These are phyloP conservation scores for Didymellaceae sp. DNA, from an alignment of 2,329 filamentous ascomycete genomes.

Conservation along the genomic window DNA sequence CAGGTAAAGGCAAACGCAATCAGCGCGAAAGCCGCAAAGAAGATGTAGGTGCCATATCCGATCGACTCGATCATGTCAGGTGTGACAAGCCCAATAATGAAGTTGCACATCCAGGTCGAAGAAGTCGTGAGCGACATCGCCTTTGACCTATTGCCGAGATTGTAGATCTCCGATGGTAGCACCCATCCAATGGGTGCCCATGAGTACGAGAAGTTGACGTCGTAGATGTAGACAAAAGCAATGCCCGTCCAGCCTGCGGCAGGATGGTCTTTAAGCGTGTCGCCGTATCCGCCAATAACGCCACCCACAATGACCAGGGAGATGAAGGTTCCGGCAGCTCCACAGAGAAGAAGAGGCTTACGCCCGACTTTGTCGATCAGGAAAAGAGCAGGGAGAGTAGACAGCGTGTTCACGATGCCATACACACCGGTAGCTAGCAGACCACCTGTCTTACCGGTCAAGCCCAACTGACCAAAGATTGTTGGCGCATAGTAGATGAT, in stretches of 20 bases:
- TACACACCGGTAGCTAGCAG: constrained; percentile 75
- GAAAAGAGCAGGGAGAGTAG: constrained; percentile 69
- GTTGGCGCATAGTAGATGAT: constrained; percentile 74
- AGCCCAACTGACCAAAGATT: constrained; percentile 77
- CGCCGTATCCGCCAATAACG: constrained; percentile 68
- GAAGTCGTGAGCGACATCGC: constrained; percentile 71
- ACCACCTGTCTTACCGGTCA: constrained; percentile 68
- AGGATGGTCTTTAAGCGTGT: constrained; percentile 62
- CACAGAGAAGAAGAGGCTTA: constrained; percentile 66
- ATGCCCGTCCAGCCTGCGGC: constrained; percentile 74
- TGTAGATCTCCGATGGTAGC: constrained; percentile 76
- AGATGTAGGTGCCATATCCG: constrained; percentile 56
- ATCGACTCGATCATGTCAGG: constrained; percentile 75
- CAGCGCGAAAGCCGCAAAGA: constrained; percentile 58
- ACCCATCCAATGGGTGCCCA: constrained; percentile 80
- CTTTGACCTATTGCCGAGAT: constrained; percentile 70
- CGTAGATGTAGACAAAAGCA: constrained; percentile 66
- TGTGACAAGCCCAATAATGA: constrained; percentile 66
- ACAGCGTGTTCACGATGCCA: constrained; percentile 59
- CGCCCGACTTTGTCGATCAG: constrained; percentile 70
- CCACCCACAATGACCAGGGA: constrained; percentile 75
- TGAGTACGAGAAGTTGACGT: constrained; percentile 62
- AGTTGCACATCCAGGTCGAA: constrained; percentile 88
- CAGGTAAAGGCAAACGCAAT: constrained; percentile 53
- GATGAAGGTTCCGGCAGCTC: constrained; percentile 72